These are phyloP conservation scores for Exophiala sp. DNA, from an alignment of 2,329 filamentous ascomycete species.

Conservation along the genomic window DNA sequence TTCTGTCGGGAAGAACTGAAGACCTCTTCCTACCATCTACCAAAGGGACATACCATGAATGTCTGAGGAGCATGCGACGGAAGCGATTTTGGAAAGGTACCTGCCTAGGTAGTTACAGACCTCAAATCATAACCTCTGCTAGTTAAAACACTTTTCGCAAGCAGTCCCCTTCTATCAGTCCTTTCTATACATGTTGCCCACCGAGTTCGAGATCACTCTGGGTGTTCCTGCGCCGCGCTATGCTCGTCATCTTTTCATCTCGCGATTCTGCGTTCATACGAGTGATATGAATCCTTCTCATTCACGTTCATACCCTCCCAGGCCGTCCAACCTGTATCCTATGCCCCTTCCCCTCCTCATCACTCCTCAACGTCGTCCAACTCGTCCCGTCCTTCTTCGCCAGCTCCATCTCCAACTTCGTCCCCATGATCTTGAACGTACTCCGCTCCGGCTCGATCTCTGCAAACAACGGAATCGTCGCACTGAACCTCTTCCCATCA, in stretches of 20 bases:
- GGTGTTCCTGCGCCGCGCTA: conserved; percentile 3
- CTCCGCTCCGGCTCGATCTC: conserved; percentile 72
- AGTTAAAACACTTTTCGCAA: not conserved
- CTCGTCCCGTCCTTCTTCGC: conserved; percentile 64
- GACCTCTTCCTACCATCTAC: not conserved
- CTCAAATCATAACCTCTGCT: too few relatives aligned
- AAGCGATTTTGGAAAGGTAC: too few relatives aligned
- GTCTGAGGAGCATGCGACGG: too few relatives aligned
- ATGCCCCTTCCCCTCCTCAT: conserved; percentile 69
- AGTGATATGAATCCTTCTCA: not conserved
- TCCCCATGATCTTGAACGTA: conserved; percentile 76
- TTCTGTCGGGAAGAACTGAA: not conserved
- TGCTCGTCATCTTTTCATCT: not conserved
- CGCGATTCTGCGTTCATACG: not conserved
- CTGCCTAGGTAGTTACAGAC: too few relatives aligned
- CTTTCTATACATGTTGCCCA: too few relatives aligned
- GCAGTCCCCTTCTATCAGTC: not conserved
- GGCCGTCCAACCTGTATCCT: conserved; percentile 88
- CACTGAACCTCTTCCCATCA: conserved; percentile 78
- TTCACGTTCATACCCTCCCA: conserved; percentile 49
- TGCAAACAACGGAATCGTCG: conserved; percentile 71
- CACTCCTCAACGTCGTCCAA: conserved; percentile 80
- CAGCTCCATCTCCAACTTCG: conserved; percentile 80
- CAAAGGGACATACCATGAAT: not conserved
- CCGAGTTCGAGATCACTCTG: too few relatives aligned